phyloP scores from a whole-genome alignment of 2,329 filamentous ascomycete species.

The Ceratocystis cacaofunesta region DNA sequence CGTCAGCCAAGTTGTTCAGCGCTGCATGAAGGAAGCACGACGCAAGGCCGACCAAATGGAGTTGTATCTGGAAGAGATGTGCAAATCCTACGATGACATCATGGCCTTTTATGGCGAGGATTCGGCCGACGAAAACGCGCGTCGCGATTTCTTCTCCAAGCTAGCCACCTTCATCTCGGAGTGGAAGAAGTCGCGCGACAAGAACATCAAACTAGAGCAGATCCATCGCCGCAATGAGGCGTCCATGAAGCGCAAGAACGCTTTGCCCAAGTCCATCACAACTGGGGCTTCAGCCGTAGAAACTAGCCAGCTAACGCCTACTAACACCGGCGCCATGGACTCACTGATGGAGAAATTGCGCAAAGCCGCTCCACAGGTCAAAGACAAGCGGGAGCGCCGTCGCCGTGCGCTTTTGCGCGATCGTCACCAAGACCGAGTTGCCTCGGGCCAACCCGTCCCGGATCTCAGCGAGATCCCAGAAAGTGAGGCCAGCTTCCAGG shows the following conservation, averaged over 20 bases:
- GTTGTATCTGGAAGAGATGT: conserved; percentile 86
- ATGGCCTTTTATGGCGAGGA: conserved; percentile 72
- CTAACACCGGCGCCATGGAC: conserved; percentile 85
- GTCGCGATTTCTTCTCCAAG: conserved; percentile 90
- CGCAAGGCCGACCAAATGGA: conserved; percentile 93
- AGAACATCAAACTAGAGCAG: conserved; percentile 77
- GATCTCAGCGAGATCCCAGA: conserved; percentile 46
- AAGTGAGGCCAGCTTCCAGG: conserved; percentile 24
- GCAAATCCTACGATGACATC: conserved; percentile 34
- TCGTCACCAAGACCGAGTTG: conserved; percentile 74
- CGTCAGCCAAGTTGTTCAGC: conserved; percentile 77
- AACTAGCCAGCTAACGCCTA: conserved; percentile 44
- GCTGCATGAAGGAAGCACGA: conserved; percentile 90
- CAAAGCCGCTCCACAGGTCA: conserved; percentile 75
- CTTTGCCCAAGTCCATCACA: conserved; percentile 44
- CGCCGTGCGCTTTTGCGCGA: conserved; percentile 81
- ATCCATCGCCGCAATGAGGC: conserved; percentile 71
- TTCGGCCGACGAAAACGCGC: conserved; percentile 75
- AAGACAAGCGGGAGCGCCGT: conserved; percentile 78
- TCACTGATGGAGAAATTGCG: conserved; percentile 86
- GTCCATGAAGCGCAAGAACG: conserved; percentile 80
- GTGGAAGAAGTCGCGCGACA: conserved; percentile 92
- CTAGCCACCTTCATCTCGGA: conserved; percentile 78
- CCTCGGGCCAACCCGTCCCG: conserved; percentile 77
- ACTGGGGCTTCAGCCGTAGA: conserved; percentile 24